Percentiles rank a stretch among this genome's conserved stretches.
phyloP scores from a whole-genome alignment of 208 protist species.

The Entamoeba histolytica region DNA sequence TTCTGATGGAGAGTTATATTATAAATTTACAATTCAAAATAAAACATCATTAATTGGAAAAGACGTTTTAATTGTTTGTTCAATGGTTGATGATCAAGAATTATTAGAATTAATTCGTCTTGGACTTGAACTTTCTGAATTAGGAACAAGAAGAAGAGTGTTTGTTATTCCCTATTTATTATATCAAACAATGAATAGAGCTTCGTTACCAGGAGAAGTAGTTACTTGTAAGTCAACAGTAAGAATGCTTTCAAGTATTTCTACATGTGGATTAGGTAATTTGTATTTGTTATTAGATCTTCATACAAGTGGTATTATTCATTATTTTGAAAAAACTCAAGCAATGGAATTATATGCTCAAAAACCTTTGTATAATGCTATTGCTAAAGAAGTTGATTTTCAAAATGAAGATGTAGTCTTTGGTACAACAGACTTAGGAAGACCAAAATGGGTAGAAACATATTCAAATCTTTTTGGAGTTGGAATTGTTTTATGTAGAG shows the following conservation, averaged over 20 bases:
- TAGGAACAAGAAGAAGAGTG: slow-evolving; percentile 7
- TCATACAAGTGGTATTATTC: slow-evolving; percentile 9
- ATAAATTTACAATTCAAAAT: not conserved
- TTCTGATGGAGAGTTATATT: not conserved
- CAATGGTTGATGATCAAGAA: not conserved
- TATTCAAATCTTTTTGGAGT: slow-evolving; percentile 5
- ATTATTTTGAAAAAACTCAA: slow-evolving; percentile 3
- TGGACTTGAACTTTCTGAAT: not conserved
- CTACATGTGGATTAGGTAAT: slow-evolving; percentile 10
- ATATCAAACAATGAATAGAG: slow-evolving; percentile 22
- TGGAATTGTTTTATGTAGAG: slow-evolving; percentile 11
- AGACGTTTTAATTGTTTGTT: not conserved
- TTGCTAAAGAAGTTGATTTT: not conserved
- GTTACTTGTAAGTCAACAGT: slow-evolving; percentile 11
- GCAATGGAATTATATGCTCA: slow-evolving; percentile 7
- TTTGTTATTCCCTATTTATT: slow-evolving; percentile 26
- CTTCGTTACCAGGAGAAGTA: slow-evolving; percentile 2
- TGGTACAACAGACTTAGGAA: slow-evolving; percentile 15
- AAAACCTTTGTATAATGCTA: not conserved
- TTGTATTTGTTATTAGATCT: slow-evolving; percentile 25
- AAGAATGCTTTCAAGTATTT: slow-evolving; percentile 7
- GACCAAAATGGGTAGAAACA: slow-evolving; percentile 16
- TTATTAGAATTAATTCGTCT: not conserved
- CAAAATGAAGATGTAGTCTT: not conserved
- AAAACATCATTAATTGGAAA: not conserved